Conservation (phyloP, 352 stramenopile genomes). For the Globisporangium splendens region DNA sequence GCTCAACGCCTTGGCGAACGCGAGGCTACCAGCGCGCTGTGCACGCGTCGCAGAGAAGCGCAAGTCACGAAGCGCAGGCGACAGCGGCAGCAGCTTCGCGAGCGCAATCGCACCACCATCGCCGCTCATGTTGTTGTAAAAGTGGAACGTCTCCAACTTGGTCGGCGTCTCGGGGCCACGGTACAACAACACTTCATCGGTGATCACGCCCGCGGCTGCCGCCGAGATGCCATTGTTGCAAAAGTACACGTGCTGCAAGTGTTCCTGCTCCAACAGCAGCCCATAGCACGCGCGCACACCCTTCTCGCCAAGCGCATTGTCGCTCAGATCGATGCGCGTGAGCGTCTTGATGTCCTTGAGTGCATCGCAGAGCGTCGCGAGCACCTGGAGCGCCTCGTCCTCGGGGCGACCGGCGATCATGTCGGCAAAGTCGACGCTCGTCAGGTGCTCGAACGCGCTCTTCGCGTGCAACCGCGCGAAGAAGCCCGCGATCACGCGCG, state of each 20-base stretch:
- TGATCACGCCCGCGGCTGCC: slow-evolving; percentile 82
- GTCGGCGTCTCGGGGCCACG: slow-evolving; percentile 57
- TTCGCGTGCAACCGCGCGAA: slow-evolving; percentile 44
- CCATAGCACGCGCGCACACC: slow-evolving; percentile 89
- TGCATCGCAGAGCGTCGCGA: slow-evolving; percentile 74
- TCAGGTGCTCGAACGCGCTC: slow-evolving; percentile 54
- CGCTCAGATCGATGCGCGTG: slow-evolving; percentile 85
- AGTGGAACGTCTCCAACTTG: slow-evolving; percentile 92
- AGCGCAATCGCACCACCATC: slow-evolving; percentile 89
- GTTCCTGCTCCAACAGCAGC: slow-evolving; percentile 69
- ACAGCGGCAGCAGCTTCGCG: slow-evolving; percentile 84
- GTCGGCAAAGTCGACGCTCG: slow-evolving; percentile 83
- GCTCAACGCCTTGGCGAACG: slow-evolving; percentile 79
- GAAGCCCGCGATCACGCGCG: slow-evolving; percentile 71
- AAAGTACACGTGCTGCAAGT: slow-evolving; percentile 88
- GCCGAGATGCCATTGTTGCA: slow-evolving; percentile 95
- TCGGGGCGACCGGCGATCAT: slow-evolving; percentile 83
- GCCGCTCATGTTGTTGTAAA: slow-evolving; percentile 98
- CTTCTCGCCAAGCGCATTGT: slow-evolving; percentile 95
- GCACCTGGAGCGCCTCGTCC: slow-evolving; percentile 80
- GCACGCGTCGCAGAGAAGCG: slow-evolving; percentile 93
- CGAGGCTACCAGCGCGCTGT: slow-evolving; percentile 79
- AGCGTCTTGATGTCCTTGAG: slow-evolving; percentile 70
- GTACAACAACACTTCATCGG: slow-evolving; percentile 87
- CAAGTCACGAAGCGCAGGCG: slow-evolving; percentile 83